phyloP scores from a whole-genome alignment of 257 asterid species.

The Haberlea rhodopensis region DNA sequence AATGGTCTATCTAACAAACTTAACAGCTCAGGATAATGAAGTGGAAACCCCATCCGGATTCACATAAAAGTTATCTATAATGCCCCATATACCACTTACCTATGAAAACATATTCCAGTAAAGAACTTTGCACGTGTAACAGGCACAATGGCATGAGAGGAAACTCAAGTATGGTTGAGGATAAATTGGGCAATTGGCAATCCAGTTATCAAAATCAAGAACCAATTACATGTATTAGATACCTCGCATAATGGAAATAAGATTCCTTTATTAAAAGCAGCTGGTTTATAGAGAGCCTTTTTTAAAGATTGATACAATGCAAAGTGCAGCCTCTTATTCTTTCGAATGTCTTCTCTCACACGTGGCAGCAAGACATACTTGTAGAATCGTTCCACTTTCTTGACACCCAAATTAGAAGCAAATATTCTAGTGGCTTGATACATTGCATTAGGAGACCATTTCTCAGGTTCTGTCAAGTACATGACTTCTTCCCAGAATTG shows the following conservation, averaged over 20 bases:
- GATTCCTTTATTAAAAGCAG: conserved; percentile 91
- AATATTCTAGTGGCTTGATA: conserved; percentile 91
- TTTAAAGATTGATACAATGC: conserved; percentile 79
- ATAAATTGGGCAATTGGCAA: neutral
- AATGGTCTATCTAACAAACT: too few relatives aligned
- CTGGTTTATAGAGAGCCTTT: conserved; percentile 83
- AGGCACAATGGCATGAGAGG: neutral
- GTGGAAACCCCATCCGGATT: neutral
- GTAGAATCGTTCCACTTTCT: conserved; percentile 81
- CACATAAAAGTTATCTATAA: neutral
- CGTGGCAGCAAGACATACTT: conserved; percentile 89
- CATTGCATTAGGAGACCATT: conserved; percentile 92
- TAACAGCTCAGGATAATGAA: too few relatives aligned
- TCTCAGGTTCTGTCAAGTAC: conserved; percentile 81
- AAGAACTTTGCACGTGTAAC: neutral
- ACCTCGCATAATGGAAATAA: conserved; percentile 87
- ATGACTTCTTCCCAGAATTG: conserved; percentile 85
- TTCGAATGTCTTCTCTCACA: conserved; percentile 80
- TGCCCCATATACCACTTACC: neutral
- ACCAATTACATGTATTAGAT: conserved; percentile 4
- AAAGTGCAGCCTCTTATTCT: conserved; percentile 84
- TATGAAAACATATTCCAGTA: neutral
- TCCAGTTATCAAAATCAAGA: conserved; percentile 7
- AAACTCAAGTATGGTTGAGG: neutral
- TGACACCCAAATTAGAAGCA: conserved; percentile 83